A percentile compares a stretch with the other conserved stretches of the same genome.
These are phyloP conservation scores for Petasospora fabianii DNA, from an alignment of 1,139 yeast species.

Conservation along the genomic window DNA sequence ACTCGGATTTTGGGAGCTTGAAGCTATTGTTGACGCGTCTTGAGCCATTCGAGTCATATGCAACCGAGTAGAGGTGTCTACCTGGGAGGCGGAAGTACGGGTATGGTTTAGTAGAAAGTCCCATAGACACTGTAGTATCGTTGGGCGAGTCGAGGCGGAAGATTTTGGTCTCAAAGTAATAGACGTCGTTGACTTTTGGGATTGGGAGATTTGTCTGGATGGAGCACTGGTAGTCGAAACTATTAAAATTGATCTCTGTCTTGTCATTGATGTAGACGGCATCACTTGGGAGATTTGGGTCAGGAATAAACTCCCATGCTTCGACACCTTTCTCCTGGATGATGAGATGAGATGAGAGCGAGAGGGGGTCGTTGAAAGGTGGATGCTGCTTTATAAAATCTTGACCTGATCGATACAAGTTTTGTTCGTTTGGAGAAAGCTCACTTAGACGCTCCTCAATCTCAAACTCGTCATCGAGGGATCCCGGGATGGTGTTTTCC, in stretches of 20 bases:
- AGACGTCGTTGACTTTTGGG: slow-evolving; percentile 81
- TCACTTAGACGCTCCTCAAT: slow-evolving; percentile 62
- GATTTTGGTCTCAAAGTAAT: slow-evolving; percentile 83
- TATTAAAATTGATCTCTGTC: slow-evolving; percentile 73
- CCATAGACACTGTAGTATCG: slow-evolving; percentile 55
- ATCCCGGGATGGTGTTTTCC: slow-evolving; percentile 45
- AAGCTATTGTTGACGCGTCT: slow-evolving; percentile 80
- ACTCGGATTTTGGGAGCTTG: slow-evolving; percentile 43
- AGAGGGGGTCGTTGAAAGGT: slow-evolving; percentile 37
- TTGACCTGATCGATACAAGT: slow-evolving; percentile 61
- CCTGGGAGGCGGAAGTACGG: slow-evolving; percentile 84
- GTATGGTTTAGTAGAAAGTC: slow-evolving; percentile 83
- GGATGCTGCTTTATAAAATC: slow-evolving; percentile 51
- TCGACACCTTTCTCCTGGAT: slow-evolving; percentile 90
- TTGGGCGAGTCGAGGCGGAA: slow-evolving; percentile 57
- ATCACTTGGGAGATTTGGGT: slow-evolving; percentile 54
- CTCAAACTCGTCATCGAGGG: slow-evolving; percentile 62
- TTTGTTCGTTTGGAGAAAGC: slow-evolving; percentile 70
- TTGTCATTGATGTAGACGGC: slow-evolving; percentile 64
- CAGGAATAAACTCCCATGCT: slow-evolving; percentile 91
- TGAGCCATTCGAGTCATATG: slow-evolving; percentile 82
- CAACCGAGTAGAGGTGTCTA: slow-evolving; percentile 71
- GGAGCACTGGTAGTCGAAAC: slow-evolving; percentile 67
- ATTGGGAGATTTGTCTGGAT: slow-evolving; percentile 84
- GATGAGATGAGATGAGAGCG: slow-evolving; percentile 40